Evolutionary conservation across 148 eudicot genomes (phyloP).

Genomic region (Rhododendron vialii): DNA sequence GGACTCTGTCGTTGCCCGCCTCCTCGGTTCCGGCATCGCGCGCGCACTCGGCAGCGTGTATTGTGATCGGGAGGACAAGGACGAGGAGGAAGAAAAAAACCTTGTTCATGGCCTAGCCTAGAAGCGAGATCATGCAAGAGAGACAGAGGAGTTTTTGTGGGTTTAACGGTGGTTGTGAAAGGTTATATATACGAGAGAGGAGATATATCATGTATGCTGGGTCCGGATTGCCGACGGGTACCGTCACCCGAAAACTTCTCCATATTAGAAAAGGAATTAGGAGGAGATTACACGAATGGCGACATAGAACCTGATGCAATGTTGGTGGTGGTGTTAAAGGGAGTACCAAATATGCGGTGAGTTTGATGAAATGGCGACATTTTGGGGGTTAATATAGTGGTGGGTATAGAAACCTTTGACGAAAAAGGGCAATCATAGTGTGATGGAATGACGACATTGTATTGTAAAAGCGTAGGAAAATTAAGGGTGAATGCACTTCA

Average conservation of each 20-base stretch:
- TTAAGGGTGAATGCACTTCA: no score
- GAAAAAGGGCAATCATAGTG: neutral
- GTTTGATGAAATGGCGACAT: neutral
- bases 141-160: neutral
- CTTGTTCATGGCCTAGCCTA: slow-evolving; percentile 2
- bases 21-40: slow-evolving; percentile 6
- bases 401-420: neutral
- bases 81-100: neutral
- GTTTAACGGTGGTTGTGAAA: neutral
- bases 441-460: neutral
- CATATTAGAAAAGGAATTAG: no score
- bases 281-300: neutral
- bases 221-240: no score
- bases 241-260: no score
- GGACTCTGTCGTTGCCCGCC: neutral
- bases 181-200: neutral
- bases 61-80: neutral
- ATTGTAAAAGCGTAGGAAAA: no score
- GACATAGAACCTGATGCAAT: neutral
- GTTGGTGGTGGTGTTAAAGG: neutral
- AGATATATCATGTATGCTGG: no score
- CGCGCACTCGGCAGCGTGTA: slow-evolving; percentile 8
- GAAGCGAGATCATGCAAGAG: neutral
- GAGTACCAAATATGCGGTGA: neutral
- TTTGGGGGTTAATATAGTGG: neutral